Conservation (phyloP, 805 yeast species). For the Blastobotrys attinorum region DNA sequence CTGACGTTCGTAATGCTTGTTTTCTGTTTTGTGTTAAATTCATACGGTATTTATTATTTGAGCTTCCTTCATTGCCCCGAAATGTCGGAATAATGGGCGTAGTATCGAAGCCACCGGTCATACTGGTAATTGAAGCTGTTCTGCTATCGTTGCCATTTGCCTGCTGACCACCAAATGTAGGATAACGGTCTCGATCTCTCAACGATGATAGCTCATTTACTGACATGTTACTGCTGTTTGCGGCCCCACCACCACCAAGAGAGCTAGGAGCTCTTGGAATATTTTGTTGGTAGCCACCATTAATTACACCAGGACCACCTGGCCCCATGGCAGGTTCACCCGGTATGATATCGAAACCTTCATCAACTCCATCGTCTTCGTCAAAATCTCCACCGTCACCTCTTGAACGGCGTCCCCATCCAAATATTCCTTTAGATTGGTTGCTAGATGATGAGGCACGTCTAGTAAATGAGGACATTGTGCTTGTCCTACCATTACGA, state of each 20-base stretch:
- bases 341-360: not conserved
- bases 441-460: conserved; percentile 2
- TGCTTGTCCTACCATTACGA: conserved; percentile 6
- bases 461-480: conserved; percentile 9
- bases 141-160: conserved; percentile 13
- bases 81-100: conserved; percentile 31
- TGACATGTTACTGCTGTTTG: conserved; percentile 15
- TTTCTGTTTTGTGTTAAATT: conserved; percentile 17
- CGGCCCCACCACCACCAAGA: conserved; percentile 3
- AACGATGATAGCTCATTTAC: conserved; percentile 20
- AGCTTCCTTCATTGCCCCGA: conserved; percentile 4
- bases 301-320: not conserved
- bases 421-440: not conserved
- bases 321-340: conserved; percentile 17
- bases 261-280: not conserved
- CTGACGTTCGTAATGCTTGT: conserved; percentile 15
- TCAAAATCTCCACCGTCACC: conserved; percentile 11
- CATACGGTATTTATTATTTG: conserved; percentile 16
- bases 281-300: not conserved
- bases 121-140: conserved; percentile 26
- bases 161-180: conserved; percentile 17
- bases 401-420: not conserved
- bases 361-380: conserved; percentile 21
- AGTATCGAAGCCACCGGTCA: conserved; percentile 26
- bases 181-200: conserved; percentile 31